Conservation (phyloP, 495 filamentous ascomycete genomes). For the Aspergillus saccharolyticus region DNA sequence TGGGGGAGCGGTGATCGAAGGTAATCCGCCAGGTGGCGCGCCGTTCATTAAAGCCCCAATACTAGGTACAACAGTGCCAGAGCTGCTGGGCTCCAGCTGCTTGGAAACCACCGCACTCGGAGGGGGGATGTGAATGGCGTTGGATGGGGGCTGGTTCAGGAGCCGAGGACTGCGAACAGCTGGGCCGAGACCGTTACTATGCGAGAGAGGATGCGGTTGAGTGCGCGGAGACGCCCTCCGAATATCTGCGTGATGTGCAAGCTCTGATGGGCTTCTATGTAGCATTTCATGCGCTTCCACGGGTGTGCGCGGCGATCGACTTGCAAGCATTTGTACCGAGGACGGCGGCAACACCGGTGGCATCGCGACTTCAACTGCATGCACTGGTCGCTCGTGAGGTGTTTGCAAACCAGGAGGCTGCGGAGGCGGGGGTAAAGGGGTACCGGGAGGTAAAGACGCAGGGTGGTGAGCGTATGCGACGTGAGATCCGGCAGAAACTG, state of each 20-base stretch:
- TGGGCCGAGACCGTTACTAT: slow-evolving; percentile 20
- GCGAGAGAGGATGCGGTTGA: slow-evolving; percentile 24
- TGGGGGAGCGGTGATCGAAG: slow-evolving; percentile 28
- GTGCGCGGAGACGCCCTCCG: slow-evolving; percentile 38
- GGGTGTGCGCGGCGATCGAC: slow-evolving; percentile 34
- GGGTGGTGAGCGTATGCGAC: slow-evolving; percentile 29
- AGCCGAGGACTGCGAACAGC: slow-evolving; percentile 26
- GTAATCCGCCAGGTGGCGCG: slow-evolving; percentile 37
- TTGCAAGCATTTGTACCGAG: slow-evolving; percentile 20
- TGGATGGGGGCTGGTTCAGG: slow-evolving; percentile 27
- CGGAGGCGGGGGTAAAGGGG: slow-evolving; percentile 26
- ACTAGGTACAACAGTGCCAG: slow-evolving; percentile 44
- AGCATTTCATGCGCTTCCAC: slow-evolving; percentile 26
- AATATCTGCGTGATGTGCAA: slow-evolving; percentile 26
- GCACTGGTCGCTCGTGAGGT: slow-evolving; percentile 34
- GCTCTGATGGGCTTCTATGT: slow-evolving; percentile 30
- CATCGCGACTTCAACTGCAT: slow-evolving; percentile 25
- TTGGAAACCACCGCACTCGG: slow-evolving; percentile 17
- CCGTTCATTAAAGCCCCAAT: slow-evolving; percentile 50
- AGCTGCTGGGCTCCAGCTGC: slow-evolving; percentile 19
- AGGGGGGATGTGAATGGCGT: slow-evolving; percentile 24
- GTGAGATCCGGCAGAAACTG: slow-evolving; percentile 26
- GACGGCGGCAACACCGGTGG: slow-evolving; percentile 23
- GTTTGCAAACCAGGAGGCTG: slow-evolving; percentile 19
- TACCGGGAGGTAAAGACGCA: slow-evolving; percentile 14